Conservation (phyloP, 2,329 filamentous ascomycete genomes). For the Ophiocordyceps camponoti-saundersi region DNA sequence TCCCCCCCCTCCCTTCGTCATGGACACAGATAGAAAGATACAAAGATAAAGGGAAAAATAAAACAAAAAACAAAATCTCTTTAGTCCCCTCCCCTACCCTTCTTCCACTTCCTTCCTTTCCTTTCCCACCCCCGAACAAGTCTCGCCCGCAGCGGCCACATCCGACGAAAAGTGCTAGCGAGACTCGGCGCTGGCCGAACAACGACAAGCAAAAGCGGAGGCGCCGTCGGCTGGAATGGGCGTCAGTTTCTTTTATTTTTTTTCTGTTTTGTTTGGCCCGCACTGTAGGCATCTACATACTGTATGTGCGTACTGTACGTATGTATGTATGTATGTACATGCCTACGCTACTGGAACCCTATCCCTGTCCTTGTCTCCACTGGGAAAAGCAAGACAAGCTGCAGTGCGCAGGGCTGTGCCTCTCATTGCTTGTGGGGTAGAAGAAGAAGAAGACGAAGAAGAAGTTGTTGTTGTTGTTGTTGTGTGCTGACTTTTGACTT, state of each 20-base stretch:
- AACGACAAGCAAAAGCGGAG: background rate
- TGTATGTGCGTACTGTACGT: too few relatives aligned
- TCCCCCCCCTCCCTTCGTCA: too few relatives aligned
- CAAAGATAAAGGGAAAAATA: too few relatives aligned
- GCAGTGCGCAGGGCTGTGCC: slow-evolving; percentile 1
- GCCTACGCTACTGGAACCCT: background rate
- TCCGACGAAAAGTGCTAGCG: background rate
- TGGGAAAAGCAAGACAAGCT: background rate
- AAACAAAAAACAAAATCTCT: background rate
- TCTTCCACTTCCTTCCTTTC: background rate
- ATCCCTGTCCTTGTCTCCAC: background rate
- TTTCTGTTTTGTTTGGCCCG: too few relatives aligned
- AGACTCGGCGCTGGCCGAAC: background rate
- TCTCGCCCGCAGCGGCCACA: background rate
- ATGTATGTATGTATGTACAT: too few relatives aligned
- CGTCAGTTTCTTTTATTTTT: too few relatives aligned
- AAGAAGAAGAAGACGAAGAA: too few relatives aligned
- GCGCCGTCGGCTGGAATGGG: background rate
- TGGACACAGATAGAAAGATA: too few relatives aligned
- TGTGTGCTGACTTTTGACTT: too few relatives aligned
- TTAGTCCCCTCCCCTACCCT: background rate
- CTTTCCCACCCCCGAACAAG: background rate
- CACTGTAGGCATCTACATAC: background rate
- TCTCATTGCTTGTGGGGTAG: slow-evolving; percentile 1
- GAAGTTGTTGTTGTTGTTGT: too few relatives aligned